Evolutionary conservation across 306 rosid genomes (phyloP), one percentile per base, ranked within the genome.

Genomic region (Ammopiptanthus mongolicus): DNA sequence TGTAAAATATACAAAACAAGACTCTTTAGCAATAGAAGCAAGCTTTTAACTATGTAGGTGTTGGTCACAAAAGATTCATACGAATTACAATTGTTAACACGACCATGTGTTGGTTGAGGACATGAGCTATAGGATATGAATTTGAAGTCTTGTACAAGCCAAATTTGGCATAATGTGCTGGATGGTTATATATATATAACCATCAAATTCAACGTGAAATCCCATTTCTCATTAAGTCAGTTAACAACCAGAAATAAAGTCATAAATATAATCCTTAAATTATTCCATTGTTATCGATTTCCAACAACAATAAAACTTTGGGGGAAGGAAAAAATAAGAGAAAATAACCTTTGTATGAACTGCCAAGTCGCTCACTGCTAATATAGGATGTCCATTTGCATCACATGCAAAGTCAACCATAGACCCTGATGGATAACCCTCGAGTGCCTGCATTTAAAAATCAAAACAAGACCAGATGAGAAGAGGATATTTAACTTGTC

Each of bases 391-490:
- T 63, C 98, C 98, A 84, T 90, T 83, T 41, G 87, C 88, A 81
- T 88, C 97, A 52, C 89, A 87, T 18, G 96, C 97, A 77, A 88
- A 91, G 86, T 95, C 98, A 79, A 91, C 91, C 89, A 91, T 71
- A 52, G 98, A 90, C 44, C 96, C 98, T 57, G 98, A 91, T 6
- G 98, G 96, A 87, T 91, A 91, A 66, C 93, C 96, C 48, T 86
- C 95, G 36, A 82, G 25, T 73, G 86, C 88, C 98, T 95, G 91
- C 79, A 51, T 17, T 66, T 65, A 18, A 78, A 79, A 72, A 48
- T 70, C 23, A 70, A 21, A 70, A 23, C 28, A 60, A 14, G 14
- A 71, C 25, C 17, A 69, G 53, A 77, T 66, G 34, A 76, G 77
- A 31, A 69, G 18, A 68, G 65, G 69, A 31, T 59, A 70, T 21